Evolutionary conservation across 2,329 filamentous ascomycete species (phyloP).

Genomic region (Colletotrichum cuscutae): DNA sequence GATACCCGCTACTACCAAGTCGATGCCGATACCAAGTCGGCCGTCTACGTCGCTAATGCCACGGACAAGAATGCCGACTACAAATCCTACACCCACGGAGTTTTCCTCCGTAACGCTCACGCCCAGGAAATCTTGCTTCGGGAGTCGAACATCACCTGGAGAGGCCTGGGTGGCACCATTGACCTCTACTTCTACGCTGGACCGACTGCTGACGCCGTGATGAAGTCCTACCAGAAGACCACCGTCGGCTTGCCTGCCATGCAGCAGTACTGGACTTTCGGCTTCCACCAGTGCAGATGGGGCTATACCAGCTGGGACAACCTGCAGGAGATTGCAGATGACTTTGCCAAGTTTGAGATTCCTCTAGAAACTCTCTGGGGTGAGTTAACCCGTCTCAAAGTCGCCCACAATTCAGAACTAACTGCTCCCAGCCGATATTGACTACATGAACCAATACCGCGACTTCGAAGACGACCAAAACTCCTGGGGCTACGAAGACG

Average conservation of each 20-base stretch:
- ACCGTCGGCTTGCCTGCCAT: slow-evolving; percentile 78
- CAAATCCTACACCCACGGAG: slow-evolving; percentile 77
- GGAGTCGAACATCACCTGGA: slow-evolving; percentile 75
- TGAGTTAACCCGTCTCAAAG: background rate
- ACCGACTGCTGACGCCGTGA: slow-evolving; percentile 74
- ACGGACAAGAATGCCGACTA: slow-evolving; percentile 60
- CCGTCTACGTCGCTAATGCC: slow-evolving; percentile 65
- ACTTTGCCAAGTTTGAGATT: slow-evolving; percentile 72
- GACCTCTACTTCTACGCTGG: slow-evolving; percentile 85
- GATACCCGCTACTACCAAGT: slow-evolving; percentile 80
- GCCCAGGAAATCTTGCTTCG: slow-evolving; percentile 77
- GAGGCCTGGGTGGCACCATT: slow-evolving; percentile 78
- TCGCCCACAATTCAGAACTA: background rate
- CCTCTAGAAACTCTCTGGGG: slow-evolving; percentile 80
- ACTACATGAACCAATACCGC: slow-evolving; percentile 73
- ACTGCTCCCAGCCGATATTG: slow-evolving; percentile 68
- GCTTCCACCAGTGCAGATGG: slow-evolving; percentile 87
- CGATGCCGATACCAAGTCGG: slow-evolving; percentile 54
- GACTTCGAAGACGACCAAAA: slow-evolving; percentile 71
- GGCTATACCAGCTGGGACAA: slow-evolving; percentile 81
- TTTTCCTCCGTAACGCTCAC: slow-evolving; percentile 82
- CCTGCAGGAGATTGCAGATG: slow-evolving; percentile 73
- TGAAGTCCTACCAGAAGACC: slow-evolving; percentile 74
- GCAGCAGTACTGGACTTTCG: slow-evolving; percentile 85
- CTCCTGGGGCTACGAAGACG: slow-evolving; percentile 66